These are phyloP conservation scores for Trifolium dubium DNA, from an alignment of 306 rosid genomes.

Conservation along the genomic window DNA sequence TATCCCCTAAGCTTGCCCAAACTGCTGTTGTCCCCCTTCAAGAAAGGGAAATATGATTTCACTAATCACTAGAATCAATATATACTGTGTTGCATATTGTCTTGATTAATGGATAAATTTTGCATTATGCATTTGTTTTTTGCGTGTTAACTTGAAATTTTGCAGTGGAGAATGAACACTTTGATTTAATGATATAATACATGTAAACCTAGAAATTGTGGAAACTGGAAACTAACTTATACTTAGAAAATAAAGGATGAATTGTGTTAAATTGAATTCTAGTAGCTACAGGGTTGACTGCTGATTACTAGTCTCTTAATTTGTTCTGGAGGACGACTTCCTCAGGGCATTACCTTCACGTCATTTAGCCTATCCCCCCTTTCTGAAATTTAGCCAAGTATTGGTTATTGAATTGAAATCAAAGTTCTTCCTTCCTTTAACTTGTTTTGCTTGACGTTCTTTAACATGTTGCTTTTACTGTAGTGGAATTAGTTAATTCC, in stretches of 20 bases:
- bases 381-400: constrained; percentile 15
- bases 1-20: constrained; percentile 14
- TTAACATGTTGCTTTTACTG: constrained; percentile 24
- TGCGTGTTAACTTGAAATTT: background rate
- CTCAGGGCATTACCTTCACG: constrained; percentile 2
- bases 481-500: constrained; percentile 22
- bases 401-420: constrained; percentile 31
- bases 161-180: background rate
- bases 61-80: background rate
- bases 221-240: constrained; percentile 2
- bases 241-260: constrained; percentile 7
- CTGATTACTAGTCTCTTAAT: constrained; percentile 21
- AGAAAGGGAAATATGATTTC: constrained; percentile 12
- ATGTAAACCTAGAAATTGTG: background rate
- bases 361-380: background rate
- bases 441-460: constrained; percentile 28
- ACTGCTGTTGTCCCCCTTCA: background rate
- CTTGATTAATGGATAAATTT: constrained; percentile 13
- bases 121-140: constrained; percentile 7
- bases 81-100: background rate
- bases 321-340: constrained; percentile 19
- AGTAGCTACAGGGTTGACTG: constrained; percentile 2
- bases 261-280: constrained; percentile 6
- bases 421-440: constrained; percentile 27
- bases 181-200: background rate